Evolutionary conservation across 257 asterid species (phyloP), one percentile per base, ranked within the genome.

Genomic region (Solanum boliviense): DNA sequence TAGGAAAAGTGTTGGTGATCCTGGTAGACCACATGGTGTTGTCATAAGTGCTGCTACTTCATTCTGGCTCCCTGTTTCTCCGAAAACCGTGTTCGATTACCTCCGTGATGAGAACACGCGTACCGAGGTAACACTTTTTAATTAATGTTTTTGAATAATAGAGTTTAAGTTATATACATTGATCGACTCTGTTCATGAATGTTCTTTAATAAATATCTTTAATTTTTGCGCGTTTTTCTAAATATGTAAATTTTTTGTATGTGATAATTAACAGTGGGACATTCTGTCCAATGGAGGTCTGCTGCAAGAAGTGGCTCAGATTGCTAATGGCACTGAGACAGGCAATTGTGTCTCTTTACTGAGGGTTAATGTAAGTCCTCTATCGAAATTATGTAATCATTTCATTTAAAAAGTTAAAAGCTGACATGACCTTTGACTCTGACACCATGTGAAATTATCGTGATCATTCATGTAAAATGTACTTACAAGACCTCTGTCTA

Each of bases 51-150:
- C 89, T 7, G 92, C 94, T 0, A 92, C 93, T 82, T 93, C 96
- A 20, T 88, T 91, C 10, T 93, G 96, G 96, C 93, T 92, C 21
- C 93, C 96, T 2, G 10, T 88, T 58, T 79, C 93, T 36, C 93
- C 94, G 1, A 89, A 83, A 68, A 84, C 48, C 29, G 90, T 91
- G 12, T 92, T 92, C 34, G 85, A 92, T 60, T 93, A 65, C 74
- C 79, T 93, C 16, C 88, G 89, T 3, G 90, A 91, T 68, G 74
- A 82, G 13, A 85, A 39, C 46, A 60, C 38, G 8, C 88, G 95
- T 5, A 90, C 60, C 8, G 74, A 87, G 95, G 96, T 93, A 90
- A 34, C 15, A 65, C 9, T 20, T 5, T 36, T 10, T 10, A 11
- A 65, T 56, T 20, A 56, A 20, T 56, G 2, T 56, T 56, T 56